phyloP scores from a whole-genome alignment of 2,329 filamentous ascomycete genomes.

The Escovopsis weberi region DNA sequence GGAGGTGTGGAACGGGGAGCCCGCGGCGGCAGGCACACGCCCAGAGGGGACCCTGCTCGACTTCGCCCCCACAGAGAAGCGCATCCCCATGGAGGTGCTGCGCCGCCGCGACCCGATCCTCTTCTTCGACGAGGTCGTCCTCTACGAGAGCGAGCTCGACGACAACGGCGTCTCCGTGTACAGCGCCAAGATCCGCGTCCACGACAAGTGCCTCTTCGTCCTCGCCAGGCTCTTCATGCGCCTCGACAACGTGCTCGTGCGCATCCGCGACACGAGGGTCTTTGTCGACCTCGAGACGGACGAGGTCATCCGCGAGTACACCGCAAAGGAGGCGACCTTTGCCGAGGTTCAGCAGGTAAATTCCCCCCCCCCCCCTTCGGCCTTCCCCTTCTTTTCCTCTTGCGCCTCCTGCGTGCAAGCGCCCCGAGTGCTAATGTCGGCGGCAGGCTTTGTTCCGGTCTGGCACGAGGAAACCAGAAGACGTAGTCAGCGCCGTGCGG shows the following conservation, averaged over 20 bases:
- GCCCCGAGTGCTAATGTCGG: conserved; percentile 3
- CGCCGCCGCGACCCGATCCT: conserved; percentile 84
- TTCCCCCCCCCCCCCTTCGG: background rate
- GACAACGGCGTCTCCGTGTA: conserved; percentile 91
- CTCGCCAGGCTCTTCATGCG: conserved; percentile 83
- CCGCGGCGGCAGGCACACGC: too few relatives aligned
- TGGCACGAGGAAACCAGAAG: conserved; percentile 43
- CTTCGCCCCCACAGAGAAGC: conserved; percentile 18
- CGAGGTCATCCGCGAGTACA: conserved; percentile 78
- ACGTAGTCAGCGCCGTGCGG: conserved; percentile 60
- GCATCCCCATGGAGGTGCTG: conserved; percentile 75
- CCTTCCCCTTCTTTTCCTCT: background rate
- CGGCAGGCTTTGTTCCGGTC: conserved; percentile 24
- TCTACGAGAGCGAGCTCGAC: conserved; percentile 95
- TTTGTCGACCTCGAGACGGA: conserved; percentile 77
- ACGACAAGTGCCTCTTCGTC: conserved; percentile 75
- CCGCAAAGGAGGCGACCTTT: conserved; percentile 71
- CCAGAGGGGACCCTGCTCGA: background rate
- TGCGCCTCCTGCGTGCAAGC: background rate
- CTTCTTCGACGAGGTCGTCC: conserved; percentile 90
- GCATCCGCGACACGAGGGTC: conserved; percentile 78
- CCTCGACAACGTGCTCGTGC: conserved; percentile 75
- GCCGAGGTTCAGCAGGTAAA: conserved; percentile 56
- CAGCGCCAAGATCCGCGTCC: conserved; percentile 83
- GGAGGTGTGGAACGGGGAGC: too few relatives aligned